Evolutionary conservation across 305 asterid genomes (phyloP).

Genomic region (Galium porrigens): DNA sequence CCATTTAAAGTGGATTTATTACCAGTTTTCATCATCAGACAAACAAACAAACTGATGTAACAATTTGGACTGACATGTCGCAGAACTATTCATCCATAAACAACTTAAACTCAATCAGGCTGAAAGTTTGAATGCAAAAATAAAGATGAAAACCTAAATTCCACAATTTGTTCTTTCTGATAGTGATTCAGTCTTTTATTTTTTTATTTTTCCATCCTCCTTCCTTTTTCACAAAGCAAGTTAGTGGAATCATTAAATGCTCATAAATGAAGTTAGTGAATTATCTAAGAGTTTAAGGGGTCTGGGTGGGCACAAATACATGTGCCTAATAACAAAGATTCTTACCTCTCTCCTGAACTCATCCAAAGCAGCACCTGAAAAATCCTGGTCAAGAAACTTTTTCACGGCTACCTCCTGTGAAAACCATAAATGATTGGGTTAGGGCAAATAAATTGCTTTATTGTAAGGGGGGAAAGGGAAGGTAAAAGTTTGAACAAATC

Average conservation of each 20-base stretch:
- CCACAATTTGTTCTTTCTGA: not conserved
- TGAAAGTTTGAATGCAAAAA: not conserved
- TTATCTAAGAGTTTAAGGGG: not conserved
- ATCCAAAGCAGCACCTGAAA: conserved; percentile 97
- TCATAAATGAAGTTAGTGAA: not conserved
- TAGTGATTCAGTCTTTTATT: not conserved
- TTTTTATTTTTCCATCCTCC: not conserved
- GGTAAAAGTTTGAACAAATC: not conserved
- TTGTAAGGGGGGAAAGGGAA: not conserved
- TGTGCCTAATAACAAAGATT: not conserved
- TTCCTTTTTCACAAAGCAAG: not conserved
- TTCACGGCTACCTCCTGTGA: conserved; percentile 94
- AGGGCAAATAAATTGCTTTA: conserved; percentile 5
- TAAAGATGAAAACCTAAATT: not conserved
- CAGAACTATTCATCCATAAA: not conserved
- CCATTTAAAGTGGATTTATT: not conserved
- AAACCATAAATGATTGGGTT: conserved; percentile 17
- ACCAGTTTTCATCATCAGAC: not conserved
- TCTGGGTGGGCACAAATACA: not conserved
- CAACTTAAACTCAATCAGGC: not conserved
- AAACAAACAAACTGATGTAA: not conserved
- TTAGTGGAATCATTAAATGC: not conserved
- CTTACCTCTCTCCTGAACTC: conserved; percentile 98
- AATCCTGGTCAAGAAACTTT: conserved; percentile 98
- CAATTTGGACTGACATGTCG: not conserved